Conservation (phyloP, 2,329 filamentous ascomycete species). For the Cryphonectria radicalis region DNA sequence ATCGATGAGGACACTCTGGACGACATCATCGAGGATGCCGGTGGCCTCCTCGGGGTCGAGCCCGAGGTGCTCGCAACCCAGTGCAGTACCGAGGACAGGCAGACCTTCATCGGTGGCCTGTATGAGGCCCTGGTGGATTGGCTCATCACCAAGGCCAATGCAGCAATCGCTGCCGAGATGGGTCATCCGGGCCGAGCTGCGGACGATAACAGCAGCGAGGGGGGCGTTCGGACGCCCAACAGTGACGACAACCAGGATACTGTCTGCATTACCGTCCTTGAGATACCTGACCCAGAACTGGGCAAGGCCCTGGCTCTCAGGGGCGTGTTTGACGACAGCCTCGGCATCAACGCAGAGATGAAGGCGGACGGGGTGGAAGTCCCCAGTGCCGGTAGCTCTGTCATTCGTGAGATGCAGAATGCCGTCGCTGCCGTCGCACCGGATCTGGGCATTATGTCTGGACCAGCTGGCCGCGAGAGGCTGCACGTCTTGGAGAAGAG, state of each 20-base stretch:
- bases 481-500: slow-evolving; percentile 81
- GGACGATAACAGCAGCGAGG: slow-evolving; percentile 70
- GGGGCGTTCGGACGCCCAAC: slow-evolving; percentile 63
- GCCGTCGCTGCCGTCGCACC: slow-evolving; percentile 77
- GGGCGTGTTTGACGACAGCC: slow-evolving; percentile 88
- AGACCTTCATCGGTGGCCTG: slow-evolving; percentile 79
- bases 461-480: slow-evolving; percentile 69
- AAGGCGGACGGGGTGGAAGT: slow-evolving; percentile 91
- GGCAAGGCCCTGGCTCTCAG: slow-evolving; percentile 89
- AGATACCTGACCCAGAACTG: slow-evolving; percentile 78
- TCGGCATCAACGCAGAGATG: slow-evolving; percentile 96
- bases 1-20: slow-evolving; percentile 85
- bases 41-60: slow-evolving; percentile 82
- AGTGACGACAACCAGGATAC: slow-evolving; percentile 79
- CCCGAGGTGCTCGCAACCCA: slow-evolving; percentile 79
- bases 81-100: slow-evolving; percentile 82
- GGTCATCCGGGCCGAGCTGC: slow-evolving; percentile 49
- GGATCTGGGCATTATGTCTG: slow-evolving; percentile 76
- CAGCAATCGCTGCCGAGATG: slow-evolving; percentile 79
- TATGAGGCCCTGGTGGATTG: slow-evolving; percentile 96
- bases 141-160: slow-evolving; percentile 88
- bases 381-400: slow-evolving; percentile 73
- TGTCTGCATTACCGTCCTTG: slow-evolving; percentile 85
- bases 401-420: slow-evolving; percentile 84
- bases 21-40: slow-evolving; percentile 87